A percentile compares a stretch with the other conserved stretches of the same genome.
Conservation (phyloP, 108 stramenopile species). For the Aurantiochytrium sp. region DNA sequence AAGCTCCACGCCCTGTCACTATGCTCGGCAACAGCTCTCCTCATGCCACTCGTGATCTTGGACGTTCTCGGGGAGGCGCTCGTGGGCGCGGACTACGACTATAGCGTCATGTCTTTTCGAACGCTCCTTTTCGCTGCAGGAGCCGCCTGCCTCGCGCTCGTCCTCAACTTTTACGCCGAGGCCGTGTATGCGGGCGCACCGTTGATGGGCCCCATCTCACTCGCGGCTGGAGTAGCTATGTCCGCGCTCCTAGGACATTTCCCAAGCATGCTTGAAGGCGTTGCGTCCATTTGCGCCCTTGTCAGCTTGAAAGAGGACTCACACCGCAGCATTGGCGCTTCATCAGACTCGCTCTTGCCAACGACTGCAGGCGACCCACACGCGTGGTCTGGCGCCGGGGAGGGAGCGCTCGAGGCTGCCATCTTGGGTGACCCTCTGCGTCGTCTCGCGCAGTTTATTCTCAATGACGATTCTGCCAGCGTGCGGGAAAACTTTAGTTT, state of each 20-base stretch:
- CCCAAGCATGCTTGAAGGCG: background rate
- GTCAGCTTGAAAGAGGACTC: background rate
- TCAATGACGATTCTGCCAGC: background rate
- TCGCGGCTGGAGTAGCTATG: background rate
- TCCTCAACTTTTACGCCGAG: background rate
- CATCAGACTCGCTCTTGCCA: background rate
- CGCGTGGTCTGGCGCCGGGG: background rate
- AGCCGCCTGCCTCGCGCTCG: background rate
- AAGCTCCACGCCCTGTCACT: background rate
- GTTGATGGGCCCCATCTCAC: background rate
- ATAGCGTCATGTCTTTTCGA: background rate
- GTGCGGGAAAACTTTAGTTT: background rate
- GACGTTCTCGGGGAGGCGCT: background rate
- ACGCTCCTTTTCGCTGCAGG: background rate
- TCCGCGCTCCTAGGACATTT: background rate
- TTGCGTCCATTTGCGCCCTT: background rate
- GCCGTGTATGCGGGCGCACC: background rate
- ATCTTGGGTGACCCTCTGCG: background rate
- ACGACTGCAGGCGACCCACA: background rate
- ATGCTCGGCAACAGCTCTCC: background rate
- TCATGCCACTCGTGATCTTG: background rate
- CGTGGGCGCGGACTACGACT: conserved; percentile 4
- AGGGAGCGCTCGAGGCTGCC: background rate
- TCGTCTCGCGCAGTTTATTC: background rate
- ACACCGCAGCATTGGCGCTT: background rate